A percentile compares a stretch with the other conserved stretches of the same genome.
Evolutionary conservation across 805 yeast species (phyloP).

Genomic region (Candida rishiriensis): DNA sequence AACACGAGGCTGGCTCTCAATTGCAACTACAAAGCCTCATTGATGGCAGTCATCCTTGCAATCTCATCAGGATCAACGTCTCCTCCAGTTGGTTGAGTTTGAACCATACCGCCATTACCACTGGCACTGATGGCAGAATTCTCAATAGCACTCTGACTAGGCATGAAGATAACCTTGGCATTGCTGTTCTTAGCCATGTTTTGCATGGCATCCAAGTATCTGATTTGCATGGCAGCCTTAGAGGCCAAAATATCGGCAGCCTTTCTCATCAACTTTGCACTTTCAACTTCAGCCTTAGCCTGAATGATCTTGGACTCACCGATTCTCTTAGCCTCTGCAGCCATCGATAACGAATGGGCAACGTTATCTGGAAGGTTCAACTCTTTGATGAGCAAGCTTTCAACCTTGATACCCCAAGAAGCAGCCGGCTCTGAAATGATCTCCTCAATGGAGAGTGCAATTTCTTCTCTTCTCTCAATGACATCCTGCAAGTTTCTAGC

Average conservation of each 20-base stretch:
- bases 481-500: constrained; percentile 63
- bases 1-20: too few species aligned
- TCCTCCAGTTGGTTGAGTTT: not conserved
- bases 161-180: constrained; percentile 74
- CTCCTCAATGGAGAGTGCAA: constrained; percentile 59
- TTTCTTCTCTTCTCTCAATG: constrained; percentile 67
- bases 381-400: constrained; percentile 65
- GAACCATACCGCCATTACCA: constrained; percentile 3
- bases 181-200: constrained; percentile 59
- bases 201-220: constrained; percentile 77
- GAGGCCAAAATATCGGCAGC: constrained; percentile 74
- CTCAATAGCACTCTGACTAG: constrained; percentile 41
- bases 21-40: too few species aligned
- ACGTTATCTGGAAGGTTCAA: constrained; percentile 50
- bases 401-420: constrained; percentile 69
- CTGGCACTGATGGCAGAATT: constrained; percentile 7
- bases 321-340: constrained; percentile 70
- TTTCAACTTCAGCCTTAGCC: constrained; percentile 72
- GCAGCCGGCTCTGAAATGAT: constrained; percentile 58
- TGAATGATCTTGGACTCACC: constrained; percentile 74
- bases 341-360: constrained; percentile 60
- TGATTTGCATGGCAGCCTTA: constrained; percentile 72
- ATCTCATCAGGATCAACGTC: not conserved
- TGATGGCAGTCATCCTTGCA: not conserved
- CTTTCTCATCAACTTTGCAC: constrained; percentile 71